These are phyloP conservation scores for Xerocomus amazonicus DNA, from an alignment of 1,284 basidiomycete genomes.

Conservation along the genomic window DNA sequence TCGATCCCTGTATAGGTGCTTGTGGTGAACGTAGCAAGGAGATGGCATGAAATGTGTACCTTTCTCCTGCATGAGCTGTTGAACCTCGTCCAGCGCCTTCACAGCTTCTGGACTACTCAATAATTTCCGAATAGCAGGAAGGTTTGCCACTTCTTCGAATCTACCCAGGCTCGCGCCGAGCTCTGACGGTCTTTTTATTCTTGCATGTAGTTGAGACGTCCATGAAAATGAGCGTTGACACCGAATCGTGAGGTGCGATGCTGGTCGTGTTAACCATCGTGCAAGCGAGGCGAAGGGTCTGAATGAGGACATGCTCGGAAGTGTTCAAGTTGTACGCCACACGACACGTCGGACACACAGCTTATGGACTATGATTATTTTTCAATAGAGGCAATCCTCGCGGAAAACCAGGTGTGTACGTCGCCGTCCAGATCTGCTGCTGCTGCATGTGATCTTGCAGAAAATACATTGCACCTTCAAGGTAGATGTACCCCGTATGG, in stretches of 20 bases:
- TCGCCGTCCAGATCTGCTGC: background rate
- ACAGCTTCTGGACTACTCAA: conserved; percentile 48
- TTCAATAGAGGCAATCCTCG: conserved; percentile 82
- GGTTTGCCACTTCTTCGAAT: conserved; percentile 38
- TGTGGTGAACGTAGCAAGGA: conserved; percentile 1
- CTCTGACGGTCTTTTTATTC: conserved; percentile 32
- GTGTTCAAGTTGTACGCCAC: too few species aligned
- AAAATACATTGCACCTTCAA: conserved; percentile 91
- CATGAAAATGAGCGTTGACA: conserved; percentile 35
- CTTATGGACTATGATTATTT: conserved; percentile 85
- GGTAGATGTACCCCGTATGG: conserved; percentile 79
- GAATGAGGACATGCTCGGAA: conserved; percentile 22
- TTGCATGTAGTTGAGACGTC: conserved; percentile 34
- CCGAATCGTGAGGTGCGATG: conserved; percentile 17
- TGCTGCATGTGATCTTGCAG: conserved; percentile 36
- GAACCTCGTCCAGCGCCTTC: conserved; percentile 43
- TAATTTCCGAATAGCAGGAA: conserved; percentile 47
- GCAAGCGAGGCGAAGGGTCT: conserved; percentile 11
- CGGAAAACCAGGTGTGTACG: conserved; percentile 75
- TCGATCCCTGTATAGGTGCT: conserved; percentile 41
- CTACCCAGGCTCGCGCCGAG: conserved; percentile 37
- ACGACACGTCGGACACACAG: too few species aligned
- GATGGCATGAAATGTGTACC: conserved; percentile 35
- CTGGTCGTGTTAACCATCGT: conserved; percentile 16
- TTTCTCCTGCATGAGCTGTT: conserved; percentile 45